Evolutionary conservation across 1,284 basidiomycete species (phyloP), one percentile per base, ranked within the genome.

Genomic region (Ustilago trichophora): DNA sequence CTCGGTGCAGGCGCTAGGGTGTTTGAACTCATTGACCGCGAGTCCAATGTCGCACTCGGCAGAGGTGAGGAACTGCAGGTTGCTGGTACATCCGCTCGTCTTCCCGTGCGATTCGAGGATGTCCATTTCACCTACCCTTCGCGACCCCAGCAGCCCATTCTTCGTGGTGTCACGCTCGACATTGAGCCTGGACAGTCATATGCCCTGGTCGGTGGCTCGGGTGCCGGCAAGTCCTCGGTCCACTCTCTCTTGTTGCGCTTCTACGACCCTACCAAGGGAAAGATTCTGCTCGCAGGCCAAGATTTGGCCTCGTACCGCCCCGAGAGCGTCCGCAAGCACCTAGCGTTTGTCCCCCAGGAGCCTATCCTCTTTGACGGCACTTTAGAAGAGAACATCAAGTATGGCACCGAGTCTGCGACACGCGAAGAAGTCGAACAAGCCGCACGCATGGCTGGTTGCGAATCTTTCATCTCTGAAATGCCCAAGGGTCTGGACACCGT

Each of bases 1-100:
- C 88, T 98, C 43, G 95, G 95, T 45, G 95, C 96, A 0, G 93
- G 93, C 9, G 87, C 88, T 1, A 89, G 96, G 21, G 90, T 98
- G 7, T 98, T 98, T 82, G 91, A 93, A 72, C 87, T 98, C 6
- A 85, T 98, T 16, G 93, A 95, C 57, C 80, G 82, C n/a, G 70
- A 78, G 37, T 82, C 83, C 16, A 68, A 49, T 35, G 70, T 81
- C 29, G 58, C 49, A 21, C 57, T 75, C 6, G 76, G 68, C 35
- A 45, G 65, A 19, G 78, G 75, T 18, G 46, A 52, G 36, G 16
- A 31, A 27, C 53, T 73, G 4, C 37, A 44, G n/a, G 32, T 69
- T 1, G 11, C 49, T 13, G 31, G 34, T 16, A 33, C 35, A 3
- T 24, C 47, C 4, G 51, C 40, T 48, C 41, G 48, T 32, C 60